Conservation (phyloP, 176 grass and related monocot genomes). For the Oryza rufipogon region DNA sequence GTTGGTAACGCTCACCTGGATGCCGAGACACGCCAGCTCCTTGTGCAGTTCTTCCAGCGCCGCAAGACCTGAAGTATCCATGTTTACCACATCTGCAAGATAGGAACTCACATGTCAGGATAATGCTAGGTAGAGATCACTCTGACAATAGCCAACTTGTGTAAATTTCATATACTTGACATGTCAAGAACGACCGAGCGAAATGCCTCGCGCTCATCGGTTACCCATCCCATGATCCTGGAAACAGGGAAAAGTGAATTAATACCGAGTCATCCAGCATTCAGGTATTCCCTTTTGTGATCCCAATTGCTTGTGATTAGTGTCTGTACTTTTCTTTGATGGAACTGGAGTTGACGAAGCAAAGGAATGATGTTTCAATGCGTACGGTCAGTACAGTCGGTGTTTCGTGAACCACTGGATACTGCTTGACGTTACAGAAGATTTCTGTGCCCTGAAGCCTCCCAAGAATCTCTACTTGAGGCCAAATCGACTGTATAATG, state of each 20-base stretch:
- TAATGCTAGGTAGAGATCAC: neutral
- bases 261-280: neutral
- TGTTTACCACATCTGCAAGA: constrained; percentile 80
- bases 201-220: constrained; percentile 42
- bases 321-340: constrained; percentile 78
- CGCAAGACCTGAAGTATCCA: constrained; percentile 81
- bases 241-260: constrained; percentile 6
- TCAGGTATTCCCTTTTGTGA: neutral
- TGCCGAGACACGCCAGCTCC: constrained; percentile 55
- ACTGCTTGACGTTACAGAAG: constrained; percentile 79
- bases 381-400: constrained; percentile 53
- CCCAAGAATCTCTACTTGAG: constrained; percentile 74
- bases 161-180: constrained; percentile 56
- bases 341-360: constrained; percentile 82
- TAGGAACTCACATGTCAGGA: neutral
- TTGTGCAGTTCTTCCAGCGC: constrained; percentile 69
- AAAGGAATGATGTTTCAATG: constrained; percentile 80
- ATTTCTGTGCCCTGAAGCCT: constrained; percentile 76
- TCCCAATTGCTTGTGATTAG: neutral
- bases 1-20: constrained; percentile 57
- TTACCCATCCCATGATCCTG: constrained; percentile 69
- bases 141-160: neutral
- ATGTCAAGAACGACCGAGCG: constrained; percentile 78
- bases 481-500: constrained; percentile 68
- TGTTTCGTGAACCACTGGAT: constrained; percentile 56